Base-by-base conservation (phyloP, 2,329 filamentous ascomycete species). In the Monosporascus sp. region DNA sequence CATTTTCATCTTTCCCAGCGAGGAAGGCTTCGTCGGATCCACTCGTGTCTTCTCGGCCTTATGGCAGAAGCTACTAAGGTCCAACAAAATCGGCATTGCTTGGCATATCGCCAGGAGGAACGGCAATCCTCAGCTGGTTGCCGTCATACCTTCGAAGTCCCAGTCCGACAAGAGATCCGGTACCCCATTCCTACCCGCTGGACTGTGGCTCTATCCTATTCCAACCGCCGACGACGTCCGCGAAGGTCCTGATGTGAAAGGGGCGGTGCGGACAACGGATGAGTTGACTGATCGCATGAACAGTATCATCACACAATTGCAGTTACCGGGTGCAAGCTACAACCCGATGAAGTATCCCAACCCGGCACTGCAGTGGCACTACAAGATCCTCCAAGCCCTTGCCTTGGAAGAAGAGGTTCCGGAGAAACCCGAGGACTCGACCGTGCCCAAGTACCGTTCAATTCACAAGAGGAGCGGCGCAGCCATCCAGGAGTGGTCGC, bases 281-380 rank as follows among this genome's bases (percentile, higher is more conserved):
- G 72, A 82, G 6, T 75, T 97, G 8, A 87, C 87, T 14, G 89
- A 95, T 63, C 78, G 82, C 38, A 97, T 97, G 92, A 82, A 89
- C 48, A 80, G 80, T 6, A 82, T 97, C 4, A 77, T 97, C 2
- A 87, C 94, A 66, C 91, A 96, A 60, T 75, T 97, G 1, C 91
- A 96, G 67, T 81, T 99, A 7, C 94, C 94, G 0, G 92, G 89
- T 64, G 91, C 82, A 6, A 78, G 82, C 35, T 99, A 95, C 66
- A 88, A 96, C 60, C 92, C 93, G 1, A 76, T 78, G 1, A 94
- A 88, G 65, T 97, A 97, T 64, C 90, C 94, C 0, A 99, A 99
- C 57, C 91, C 92, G 9, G 82, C 89, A 8, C 77, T 99, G 24
- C 94, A 99, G 72, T 99, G 93, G 92, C 94, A 97, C 73, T 99